Conservation (phyloP, 2,329 filamentous ascomycete species). For the Ploettnerulaceae sp. region DNA sequence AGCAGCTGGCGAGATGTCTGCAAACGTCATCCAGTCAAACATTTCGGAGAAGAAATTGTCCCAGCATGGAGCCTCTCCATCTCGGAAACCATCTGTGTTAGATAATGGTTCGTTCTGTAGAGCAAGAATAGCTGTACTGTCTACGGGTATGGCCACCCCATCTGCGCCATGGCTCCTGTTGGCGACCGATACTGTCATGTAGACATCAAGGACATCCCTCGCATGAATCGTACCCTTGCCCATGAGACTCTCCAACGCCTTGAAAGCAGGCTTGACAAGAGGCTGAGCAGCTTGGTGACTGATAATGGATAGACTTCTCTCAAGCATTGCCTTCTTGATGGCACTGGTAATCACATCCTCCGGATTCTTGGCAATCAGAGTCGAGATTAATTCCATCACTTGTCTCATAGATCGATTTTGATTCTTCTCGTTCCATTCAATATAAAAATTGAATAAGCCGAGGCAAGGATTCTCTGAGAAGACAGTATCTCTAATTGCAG, state of each 20-base stretch:
- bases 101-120: background rate
- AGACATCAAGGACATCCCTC: slow-evolving; percentile 20
- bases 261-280: slow-evolving; percentile 65
- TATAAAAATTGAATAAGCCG: slow-evolving; percentile 55
- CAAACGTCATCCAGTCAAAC: slow-evolving; percentile 52
- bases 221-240: slow-evolving; percentile 51
- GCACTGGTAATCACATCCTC: slow-evolving; percentile 37
- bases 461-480: slow-evolving; percentile 46
- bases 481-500: slow-evolving; percentile 43
- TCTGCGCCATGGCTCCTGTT: background rate
- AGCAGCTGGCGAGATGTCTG: slow-evolving; percentile 54
- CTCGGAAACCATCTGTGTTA: too few relatives aligned
- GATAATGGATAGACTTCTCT: slow-evolving; percentile 54
- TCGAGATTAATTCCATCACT: slow-evolving; percentile 53
- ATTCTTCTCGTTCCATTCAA: slow-evolving; percentile 64
- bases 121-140: background rate
- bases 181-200: slow-evolving; percentile 3
- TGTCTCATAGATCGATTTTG: slow-evolving; percentile 59
- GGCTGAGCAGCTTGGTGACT: slow-evolving; percentile 56
- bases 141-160: too few relatives aligned
- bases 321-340: slow-evolving; percentile 44
- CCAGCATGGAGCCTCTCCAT: slow-evolving; percentile 38
- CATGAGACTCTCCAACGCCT: slow-evolving; percentile 61
- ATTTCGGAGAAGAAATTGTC: slow-evolving; percentile 45
- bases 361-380: slow-evolving; percentile 48